Conservation (phyloP, 164 flowering plant genomes). For the Platanus orientalis region DNA sequence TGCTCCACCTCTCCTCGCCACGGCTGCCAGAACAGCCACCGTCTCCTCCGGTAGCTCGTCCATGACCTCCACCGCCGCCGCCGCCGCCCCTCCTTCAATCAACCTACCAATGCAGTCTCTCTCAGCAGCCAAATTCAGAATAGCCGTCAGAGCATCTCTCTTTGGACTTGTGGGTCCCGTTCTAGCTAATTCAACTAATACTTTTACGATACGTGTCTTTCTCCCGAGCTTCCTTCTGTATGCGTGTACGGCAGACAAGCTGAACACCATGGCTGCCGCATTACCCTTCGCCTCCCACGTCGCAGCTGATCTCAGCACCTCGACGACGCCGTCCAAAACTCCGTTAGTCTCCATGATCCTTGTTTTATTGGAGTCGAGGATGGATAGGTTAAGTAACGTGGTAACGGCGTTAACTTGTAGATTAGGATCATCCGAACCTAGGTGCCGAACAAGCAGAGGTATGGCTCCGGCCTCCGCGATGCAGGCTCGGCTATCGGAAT, state of each 20-base stretch:
- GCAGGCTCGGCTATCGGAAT: constrained; percentile 61
- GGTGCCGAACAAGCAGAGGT: constrained; percentile 39
- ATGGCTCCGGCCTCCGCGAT: constrained; percentile 74
- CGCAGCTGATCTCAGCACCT: constrained; percentile 56
- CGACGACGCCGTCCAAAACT: constrained; percentile 53
- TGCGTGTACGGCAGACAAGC: constrained; percentile 38
- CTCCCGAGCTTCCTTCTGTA: constrained; percentile 48
- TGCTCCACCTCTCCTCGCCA: constrained; percentile 68
- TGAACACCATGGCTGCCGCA: constrained; percentile 77
- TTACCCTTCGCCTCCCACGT: constrained; percentile 89
- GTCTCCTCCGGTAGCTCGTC: constrained; percentile 58
- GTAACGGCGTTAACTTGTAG: constrained; percentile 82
- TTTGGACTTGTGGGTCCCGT: constrained; percentile 48
- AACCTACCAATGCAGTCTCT: constrained; percentile 55
- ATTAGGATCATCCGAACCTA: constrained; percentile 44
- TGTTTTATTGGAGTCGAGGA: constrained; percentile 55
- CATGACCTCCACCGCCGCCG: constrained; percentile 30
- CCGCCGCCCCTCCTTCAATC: constrained; percentile 65
- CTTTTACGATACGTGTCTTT: constrained; percentile 53
- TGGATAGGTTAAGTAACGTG: constrained; percentile 69
- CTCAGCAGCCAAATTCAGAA: constrained; percentile 65
- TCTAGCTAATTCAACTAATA: constrained; percentile 53
- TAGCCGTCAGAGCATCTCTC: constrained; percentile 70
- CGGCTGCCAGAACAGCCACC: constrained; percentile 48
- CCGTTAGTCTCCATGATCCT: constrained; percentile 62